A percentile compares a stretch with the other conserved stretches of the same genome.
These are phyloP conservation scores for Populus nigra DNA, from an alignment of 345 rosid species.

Conservation along the genomic window DNA sequence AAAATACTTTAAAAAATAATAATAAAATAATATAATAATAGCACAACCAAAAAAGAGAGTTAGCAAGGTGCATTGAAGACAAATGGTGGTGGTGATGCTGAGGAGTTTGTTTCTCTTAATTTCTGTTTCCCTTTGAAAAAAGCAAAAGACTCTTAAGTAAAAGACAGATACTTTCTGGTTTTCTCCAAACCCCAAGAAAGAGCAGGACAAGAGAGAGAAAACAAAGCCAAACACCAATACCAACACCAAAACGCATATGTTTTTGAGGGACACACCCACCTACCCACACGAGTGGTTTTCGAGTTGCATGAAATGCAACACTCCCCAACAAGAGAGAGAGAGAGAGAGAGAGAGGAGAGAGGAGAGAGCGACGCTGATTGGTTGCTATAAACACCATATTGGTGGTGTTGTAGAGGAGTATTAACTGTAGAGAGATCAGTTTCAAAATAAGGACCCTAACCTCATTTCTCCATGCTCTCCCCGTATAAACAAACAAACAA, in stretches of 20 bases:
- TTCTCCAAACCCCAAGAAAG: conserved; percentile 41
- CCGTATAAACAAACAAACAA: not conserved
- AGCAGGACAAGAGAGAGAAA: conserved; percentile 5
- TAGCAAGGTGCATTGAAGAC: not conserved
- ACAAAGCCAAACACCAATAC: conserved; percentile 26
- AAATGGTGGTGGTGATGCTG: not conserved
- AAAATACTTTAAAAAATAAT: too few species aligned
- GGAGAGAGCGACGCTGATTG: not conserved
- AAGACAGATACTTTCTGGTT: conserved; percentile 53
- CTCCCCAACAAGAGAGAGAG: not conserved
- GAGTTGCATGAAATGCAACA: conserved; percentile 24
- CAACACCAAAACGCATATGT: conserved; percentile 22
- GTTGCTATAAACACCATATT: not conserved
- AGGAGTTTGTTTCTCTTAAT: conserved; percentile 7
- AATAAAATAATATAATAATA: too few species aligned
- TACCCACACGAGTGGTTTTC: conserved; percentile 71
- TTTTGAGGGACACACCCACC: conserved; percentile 16
- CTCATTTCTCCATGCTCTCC: not conserved
- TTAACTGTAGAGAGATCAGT: not conserved
- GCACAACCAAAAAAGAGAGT: too few species aligned
- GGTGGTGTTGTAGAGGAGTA: not conserved
- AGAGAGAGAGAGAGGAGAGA: not conserved
- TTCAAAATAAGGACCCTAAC: not conserved
- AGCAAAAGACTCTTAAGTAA: conserved; percentile 20
- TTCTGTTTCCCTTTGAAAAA: conserved; percentile 27